These are phyloP conservation scores for Gomphus bonarii DNA, from an alignment of 1,284 basidiomycete genomes.

Conservation along the genomic window DNA sequence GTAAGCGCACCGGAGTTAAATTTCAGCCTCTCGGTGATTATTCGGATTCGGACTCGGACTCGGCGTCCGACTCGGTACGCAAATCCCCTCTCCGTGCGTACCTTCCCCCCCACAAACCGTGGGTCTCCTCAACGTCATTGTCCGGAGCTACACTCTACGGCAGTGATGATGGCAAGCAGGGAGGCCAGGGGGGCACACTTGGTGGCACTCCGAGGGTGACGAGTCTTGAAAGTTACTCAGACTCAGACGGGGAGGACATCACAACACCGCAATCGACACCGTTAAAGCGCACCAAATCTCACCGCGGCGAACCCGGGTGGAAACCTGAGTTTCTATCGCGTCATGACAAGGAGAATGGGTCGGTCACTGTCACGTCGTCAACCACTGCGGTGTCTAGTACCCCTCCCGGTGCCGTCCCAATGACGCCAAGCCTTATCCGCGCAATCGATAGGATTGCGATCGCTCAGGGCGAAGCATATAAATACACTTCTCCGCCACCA, in stretches of 20 bases:
- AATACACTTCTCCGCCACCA: constrained; percentile 4
- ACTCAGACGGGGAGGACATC: constrained; percentile 26
- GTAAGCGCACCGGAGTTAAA: constrained; percentile 36
- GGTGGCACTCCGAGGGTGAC: constrained; percentile 11
- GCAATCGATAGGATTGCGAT: constrained; percentile 45
- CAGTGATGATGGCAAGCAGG: constrained; percentile 16
- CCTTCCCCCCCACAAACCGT: constrained; percentile 16
- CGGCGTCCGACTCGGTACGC: constrained; percentile 7
- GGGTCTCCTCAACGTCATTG: constrained; percentile 16
- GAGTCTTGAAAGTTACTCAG: constrained; percentile 27
- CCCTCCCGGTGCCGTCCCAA: constrained; percentile 35
- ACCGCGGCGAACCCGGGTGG: constrained; percentile 21
- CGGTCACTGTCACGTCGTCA: constrained; percentile 13
- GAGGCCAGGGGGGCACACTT: constrained; percentile 12
- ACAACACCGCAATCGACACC: constrained; percentile 2
- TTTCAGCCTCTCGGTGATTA: constrained; percentile 31
- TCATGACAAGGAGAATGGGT: constrained; percentile 7
- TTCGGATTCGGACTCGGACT: constrained; percentile 29
- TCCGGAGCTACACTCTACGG: constrained; percentile 21
- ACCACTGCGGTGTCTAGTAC: constrained; percentile 12
- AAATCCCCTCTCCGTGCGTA: constrained; percentile 16
- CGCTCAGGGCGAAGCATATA: constrained; percentile 42
- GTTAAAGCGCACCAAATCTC: constrained; percentile 4
- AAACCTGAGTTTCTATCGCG: constrained; percentile 25
- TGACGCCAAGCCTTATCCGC: constrained; percentile 50